These are phyloP conservation scores for Lyophyllum decastes DNA, from an alignment of 768 basidiomycete genomes.

Conservation along the genomic window DNA sequence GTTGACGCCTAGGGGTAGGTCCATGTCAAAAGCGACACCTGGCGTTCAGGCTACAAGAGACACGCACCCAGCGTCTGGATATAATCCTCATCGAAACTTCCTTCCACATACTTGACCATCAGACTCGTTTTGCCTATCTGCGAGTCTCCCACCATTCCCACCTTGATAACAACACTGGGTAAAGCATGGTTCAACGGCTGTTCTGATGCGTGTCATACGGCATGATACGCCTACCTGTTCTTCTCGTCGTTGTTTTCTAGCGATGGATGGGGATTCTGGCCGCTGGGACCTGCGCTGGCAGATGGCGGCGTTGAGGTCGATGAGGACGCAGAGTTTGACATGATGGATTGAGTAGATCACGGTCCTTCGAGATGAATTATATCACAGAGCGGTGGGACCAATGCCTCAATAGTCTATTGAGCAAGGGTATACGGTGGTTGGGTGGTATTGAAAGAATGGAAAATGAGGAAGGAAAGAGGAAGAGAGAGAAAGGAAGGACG, in stretches of 20 bases:
- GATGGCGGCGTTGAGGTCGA: constrained; percentile 46
- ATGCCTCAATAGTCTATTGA: constrained; percentile 15
- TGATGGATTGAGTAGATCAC: constrained; percentile 27
- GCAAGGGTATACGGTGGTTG: constrained; percentile 19
- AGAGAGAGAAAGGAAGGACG: constrained; percentile 40
- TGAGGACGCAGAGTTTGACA: constrained; percentile 54
- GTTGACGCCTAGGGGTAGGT: constrained; percentile 73
- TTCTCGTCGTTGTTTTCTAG: constrained; percentile 71
- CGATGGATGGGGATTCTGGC: constrained; percentile 49
- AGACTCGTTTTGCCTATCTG: constrained; percentile 99
- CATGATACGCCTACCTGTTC: constrained; percentile 51
- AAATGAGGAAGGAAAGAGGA: constrained; percentile 24
- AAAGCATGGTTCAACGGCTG: neutral
- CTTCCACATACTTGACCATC: constrained; percentile 99
- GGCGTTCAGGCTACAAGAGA: neutral
- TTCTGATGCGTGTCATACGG: constrained; percentile 3
- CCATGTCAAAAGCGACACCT: constrained; percentile 9
- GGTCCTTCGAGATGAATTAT: constrained; percentile 14
- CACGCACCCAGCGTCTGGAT: constrained; percentile 95
- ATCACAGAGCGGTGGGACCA: constrained; percentile 17
- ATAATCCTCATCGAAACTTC: constrained; percentile 98
- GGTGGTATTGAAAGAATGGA: constrained; percentile 22
- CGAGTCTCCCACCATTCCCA: constrained; percentile 99
- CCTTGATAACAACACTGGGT: constrained; percentile 91
- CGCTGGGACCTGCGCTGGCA: constrained; percentile 50